Evolutionary conservation across 495 filamentous ascomycete species (phyloP).

Genomic region (Rostrohypoxylon terebratum): DNA sequence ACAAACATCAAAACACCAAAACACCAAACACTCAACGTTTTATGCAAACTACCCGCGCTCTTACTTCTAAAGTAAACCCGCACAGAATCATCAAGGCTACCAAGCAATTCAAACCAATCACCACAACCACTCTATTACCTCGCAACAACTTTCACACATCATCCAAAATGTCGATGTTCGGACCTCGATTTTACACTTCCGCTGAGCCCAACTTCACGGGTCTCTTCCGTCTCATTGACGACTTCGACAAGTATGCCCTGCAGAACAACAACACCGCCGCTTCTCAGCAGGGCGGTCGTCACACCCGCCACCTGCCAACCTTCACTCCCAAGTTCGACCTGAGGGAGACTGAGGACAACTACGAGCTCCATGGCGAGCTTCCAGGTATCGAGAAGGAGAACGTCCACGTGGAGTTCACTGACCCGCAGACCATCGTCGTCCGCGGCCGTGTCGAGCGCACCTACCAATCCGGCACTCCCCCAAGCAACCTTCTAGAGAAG

Average conservation of each 20-base stretch:
- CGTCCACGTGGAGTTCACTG: constrained; percentile 85
- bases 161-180: constrained; percentile 74
- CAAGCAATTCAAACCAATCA: constrained; percentile 24
- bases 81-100: constrained; percentile 27
- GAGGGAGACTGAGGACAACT: constrained; percentile 72
- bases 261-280: constrained; percentile 31
- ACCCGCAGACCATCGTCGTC: constrained; percentile 79
- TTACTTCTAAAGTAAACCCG: constrained; percentile 29
- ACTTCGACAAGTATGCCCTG: constrained; percentile 70
- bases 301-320: constrained; percentile 47
- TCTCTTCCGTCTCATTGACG: constrained; percentile 81
- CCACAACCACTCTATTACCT: constrained; percentile 22
- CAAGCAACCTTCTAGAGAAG: constrained; percentile 53
- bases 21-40: constrained; percentile 11
- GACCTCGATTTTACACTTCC: constrained; percentile 62
- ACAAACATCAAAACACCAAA: not conserved
- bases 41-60: constrained; percentile 35
- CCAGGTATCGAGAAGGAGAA: constrained; percentile 84
- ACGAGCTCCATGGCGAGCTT: constrained; percentile 88
- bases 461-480: constrained; percentile 59
- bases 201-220: constrained; percentile 67
- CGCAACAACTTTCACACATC: constrained; percentile 36
- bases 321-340: constrained; percentile 87
- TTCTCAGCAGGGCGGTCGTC: constrained; percentile 35
- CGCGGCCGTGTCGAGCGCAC: constrained; percentile 73